Evolutionary conservation across 164 flowering plant genomes (phyloP).

Genomic region (Malania oleifera): DNA sequence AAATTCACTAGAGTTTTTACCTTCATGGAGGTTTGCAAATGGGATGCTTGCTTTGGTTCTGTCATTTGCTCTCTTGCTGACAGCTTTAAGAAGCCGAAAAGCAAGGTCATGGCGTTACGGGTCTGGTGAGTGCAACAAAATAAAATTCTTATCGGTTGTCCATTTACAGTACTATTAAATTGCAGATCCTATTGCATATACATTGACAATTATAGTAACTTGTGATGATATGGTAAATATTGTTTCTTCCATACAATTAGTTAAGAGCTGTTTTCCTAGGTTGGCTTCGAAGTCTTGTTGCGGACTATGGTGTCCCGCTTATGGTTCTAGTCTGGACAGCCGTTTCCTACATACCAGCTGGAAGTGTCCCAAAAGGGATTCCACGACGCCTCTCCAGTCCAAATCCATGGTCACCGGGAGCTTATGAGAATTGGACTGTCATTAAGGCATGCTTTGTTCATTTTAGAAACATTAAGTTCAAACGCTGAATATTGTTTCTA

Average conservation of each 20-base stretch:
- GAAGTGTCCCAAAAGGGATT: constrained; percentile 74
- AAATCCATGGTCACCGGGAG: constrained; percentile 99
- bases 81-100: constrained; percentile 80
- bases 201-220: background rate
- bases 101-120: constrained; percentile 99
- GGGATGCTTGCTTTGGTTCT: constrained; percentile 97
- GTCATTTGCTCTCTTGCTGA: constrained; percentile 86
- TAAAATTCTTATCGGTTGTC: too few species aligned
- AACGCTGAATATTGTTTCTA: background rate
- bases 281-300: constrained; percentile 80
- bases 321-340: constrained; percentile 97
- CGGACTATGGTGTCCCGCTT: constrained; percentile 97
- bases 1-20: constrained; percentile 37
- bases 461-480: background rate
- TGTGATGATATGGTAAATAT: background rate
- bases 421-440: constrained; percentile 94
- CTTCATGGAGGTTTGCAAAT: constrained; percentile 96
- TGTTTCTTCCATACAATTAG: background rate
- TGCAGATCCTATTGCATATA: background rate
- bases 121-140: constrained; percentile 41
- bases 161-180: too few species aligned
- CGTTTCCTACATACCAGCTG: constrained; percentile 75
- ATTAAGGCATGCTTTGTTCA: constrained; percentile 48
- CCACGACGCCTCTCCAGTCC: constrained; percentile 95
- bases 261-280: constrained; percentile 36